These are phyloP conservation scores for Cynara cardunculus DNA, from an alignment of 129 eudicot genomes.

Conservation along the genomic window DNA sequence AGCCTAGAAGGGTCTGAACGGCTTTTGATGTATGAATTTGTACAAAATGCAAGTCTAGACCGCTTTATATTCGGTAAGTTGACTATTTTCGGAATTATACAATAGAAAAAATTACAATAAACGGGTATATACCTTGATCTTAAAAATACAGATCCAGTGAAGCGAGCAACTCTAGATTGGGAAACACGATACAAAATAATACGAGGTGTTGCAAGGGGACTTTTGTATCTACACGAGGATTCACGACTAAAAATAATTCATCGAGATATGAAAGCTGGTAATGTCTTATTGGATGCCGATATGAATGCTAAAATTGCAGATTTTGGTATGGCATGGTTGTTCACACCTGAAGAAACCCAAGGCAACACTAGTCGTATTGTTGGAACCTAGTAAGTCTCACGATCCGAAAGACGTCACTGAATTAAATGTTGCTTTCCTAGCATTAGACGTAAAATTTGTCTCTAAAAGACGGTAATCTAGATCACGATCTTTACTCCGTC, in stretches of 20 bases:
- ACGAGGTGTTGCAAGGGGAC: conserved; percentile 36
- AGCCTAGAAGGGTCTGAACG: conserved; percentile 36
- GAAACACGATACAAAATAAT: conserved; percentile 31
- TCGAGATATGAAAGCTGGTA: conserved; percentile 49
- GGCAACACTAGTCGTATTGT: conserved; percentile 32
- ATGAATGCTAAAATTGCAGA: conserved; percentile 47
- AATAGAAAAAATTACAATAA: background rate
- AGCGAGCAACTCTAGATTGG: conserved; percentile 21
- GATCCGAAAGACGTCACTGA: background rate
- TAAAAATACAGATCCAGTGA: conserved; percentile 12
- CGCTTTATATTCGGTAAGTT: conserved; percentile 38
- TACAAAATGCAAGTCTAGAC: conserved; percentile 43
- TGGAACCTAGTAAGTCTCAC: conserved; percentile 13
- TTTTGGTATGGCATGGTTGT: conserved; percentile 41
- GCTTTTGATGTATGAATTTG: conserved; percentile 44
- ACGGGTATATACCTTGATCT: background rate
- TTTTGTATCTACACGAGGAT: conserved; percentile 35
- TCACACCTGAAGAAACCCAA: conserved; percentile 32
- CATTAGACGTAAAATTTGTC: background rate
- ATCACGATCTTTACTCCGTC: no score
- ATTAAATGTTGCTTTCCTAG: background rate
- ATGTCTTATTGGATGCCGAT: conserved; percentile 33
- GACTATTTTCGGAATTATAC: background rate
- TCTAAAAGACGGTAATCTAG: background rate
- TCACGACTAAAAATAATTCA: conserved; percentile 35